These are phyloP conservation scores for Alternaria infectoria DNA, from an alignment of 2,329 filamentous ascomycete species.

Conservation along the genomic window DNA sequence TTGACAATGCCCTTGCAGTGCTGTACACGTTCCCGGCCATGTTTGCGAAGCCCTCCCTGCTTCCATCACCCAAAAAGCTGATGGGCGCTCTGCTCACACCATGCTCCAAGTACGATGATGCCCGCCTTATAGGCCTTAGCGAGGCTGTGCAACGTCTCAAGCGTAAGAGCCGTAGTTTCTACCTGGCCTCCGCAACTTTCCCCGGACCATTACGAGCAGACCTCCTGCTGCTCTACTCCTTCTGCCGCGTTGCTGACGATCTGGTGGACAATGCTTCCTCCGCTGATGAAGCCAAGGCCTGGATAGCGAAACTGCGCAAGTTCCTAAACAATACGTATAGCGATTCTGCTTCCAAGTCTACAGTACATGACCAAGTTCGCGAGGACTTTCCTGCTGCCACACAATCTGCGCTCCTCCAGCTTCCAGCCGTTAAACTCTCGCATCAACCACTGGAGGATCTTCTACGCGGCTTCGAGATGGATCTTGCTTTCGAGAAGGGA, in stretches of 20 bases:
- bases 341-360: conserved; percentile 13
- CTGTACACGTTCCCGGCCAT: conserved; percentile 66
- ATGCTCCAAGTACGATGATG: conserved; percentile 61
- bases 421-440: conserved; percentile 65
- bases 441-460: conserved; percentile 67
- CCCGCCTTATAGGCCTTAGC: conserved; percentile 63
- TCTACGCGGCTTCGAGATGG: conserved; percentile 72
- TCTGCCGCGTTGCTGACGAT: conserved; percentile 76
- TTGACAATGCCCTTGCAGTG: conserved; percentile 72
- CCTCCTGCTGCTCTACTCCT: conserved; percentile 73
- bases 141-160: conserved; percentile 65
- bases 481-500: conserved; percentile 61
- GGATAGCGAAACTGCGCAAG: conserved; percentile 64
- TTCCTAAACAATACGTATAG: conserved; percentile 64
- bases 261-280: conserved; percentile 69
- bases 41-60: conserved; percentile 59
- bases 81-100: conserved; percentile 60
- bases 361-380: conserved; percentile 46
- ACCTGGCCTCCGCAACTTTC: conserved; percentile 73
- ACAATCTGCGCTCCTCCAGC: conserved; percentile 62
- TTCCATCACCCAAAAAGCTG: conserved; percentile 59
- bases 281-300: conserved; percentile 59
- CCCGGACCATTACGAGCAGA: conserved; percentile 71
- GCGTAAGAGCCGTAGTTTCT: conserved; percentile 75
- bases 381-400: conserved; percentile 60